Base-by-base conservation (phyloP, 148 eudicot genomes). In the Heliamphora exappendiculata region DNA sequence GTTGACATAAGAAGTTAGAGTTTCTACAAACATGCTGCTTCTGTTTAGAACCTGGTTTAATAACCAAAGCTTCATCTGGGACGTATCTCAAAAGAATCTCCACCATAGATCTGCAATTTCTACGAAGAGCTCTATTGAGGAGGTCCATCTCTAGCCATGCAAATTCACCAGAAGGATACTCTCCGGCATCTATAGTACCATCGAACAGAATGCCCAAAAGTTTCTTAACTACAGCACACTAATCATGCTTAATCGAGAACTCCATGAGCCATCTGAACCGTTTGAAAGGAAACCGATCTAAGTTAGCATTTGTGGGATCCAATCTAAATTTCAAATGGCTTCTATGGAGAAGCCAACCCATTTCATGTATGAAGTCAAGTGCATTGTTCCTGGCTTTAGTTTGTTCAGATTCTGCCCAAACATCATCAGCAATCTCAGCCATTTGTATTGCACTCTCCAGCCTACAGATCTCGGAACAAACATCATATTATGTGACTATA, bases 341-440 rank as follows among this genome's bases (percentile, higher is more conserved):
- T 82, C 86, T 86, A 65, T 92, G 96, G 75, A 95, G 94, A 82
- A 95, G 92, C 98, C 98, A 95, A 39, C 98, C 98, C 86, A 95
- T 86, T 86, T 95, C 98, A 76, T 95, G 89, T 64, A 95, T 70
- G 72, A 95, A 95, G 53, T 95, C 88, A 75, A 91, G 69, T 54
- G 97, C 98, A 65, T 78, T 78, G 42, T 67, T 67, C 47, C 89
- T 85, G 45, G 74, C 84, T 26, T 83, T 83, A 17, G 50, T 19
- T 70, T 74, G 67, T 54, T 57, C 79, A 51, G 53, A 66, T 69
- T 84, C 84, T 44, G 58, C 78, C 44, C 42, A 42, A 65, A 57
- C 45, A 51, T 86, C 84, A 79, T 87, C 82, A 76, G 82, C 80
- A 66, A 34, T 69, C 64, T 80, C 81, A 29, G 51, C 78, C 65